A percentile compares a stretch with the other conserved stretches of the same genome.
Conservation (phyloP, 2,329 filamentous ascomycete genomes). For the Neonectria magnoliae region DNA sequence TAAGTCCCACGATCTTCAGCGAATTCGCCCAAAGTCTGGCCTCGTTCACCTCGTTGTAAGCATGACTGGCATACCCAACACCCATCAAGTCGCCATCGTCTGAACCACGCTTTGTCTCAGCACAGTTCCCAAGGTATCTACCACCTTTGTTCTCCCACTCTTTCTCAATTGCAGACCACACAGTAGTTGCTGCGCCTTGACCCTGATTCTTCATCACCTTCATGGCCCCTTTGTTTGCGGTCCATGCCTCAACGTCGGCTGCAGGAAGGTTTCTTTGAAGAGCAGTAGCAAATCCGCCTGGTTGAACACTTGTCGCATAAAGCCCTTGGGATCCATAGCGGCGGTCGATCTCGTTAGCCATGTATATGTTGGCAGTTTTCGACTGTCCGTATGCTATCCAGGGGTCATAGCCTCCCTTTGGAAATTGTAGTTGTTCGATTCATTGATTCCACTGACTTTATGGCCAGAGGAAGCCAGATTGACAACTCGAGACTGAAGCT, state of each 20-base stretch:
- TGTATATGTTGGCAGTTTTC: constrained; percentile 34
- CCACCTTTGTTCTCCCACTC: constrained; percentile 26
- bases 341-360: constrained; percentile 31
- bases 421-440: constrained; percentile 26
- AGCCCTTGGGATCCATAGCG: constrained; percentile 23
- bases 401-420: constrained; percentile 31
- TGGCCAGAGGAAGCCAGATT: neutral
- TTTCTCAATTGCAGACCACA: constrained; percentile 15
- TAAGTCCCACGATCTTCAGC: neutral
- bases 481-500: constrained; percentile 8
- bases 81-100: constrained; percentile 1
- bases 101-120: neutral
- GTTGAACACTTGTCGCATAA: constrained; percentile 29
- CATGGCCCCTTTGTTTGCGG: neutral
- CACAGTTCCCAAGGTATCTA: constrained; percentile 20
- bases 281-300: constrained; percentile 20
- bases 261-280: constrained; percentile 1
- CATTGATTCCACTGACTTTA: neutral
- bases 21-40: constrained; percentile 23
- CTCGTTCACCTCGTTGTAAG: constrained; percentile 17
- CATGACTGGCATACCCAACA: constrained; percentile 12
- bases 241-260: neutral
- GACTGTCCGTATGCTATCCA: constrained; percentile 28
- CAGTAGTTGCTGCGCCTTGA: constrained; percentile 24
- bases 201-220: constrained; percentile 4